Conservation (phyloP, 495 filamentous ascomycete species). For the Xylaria grammica region DNA sequence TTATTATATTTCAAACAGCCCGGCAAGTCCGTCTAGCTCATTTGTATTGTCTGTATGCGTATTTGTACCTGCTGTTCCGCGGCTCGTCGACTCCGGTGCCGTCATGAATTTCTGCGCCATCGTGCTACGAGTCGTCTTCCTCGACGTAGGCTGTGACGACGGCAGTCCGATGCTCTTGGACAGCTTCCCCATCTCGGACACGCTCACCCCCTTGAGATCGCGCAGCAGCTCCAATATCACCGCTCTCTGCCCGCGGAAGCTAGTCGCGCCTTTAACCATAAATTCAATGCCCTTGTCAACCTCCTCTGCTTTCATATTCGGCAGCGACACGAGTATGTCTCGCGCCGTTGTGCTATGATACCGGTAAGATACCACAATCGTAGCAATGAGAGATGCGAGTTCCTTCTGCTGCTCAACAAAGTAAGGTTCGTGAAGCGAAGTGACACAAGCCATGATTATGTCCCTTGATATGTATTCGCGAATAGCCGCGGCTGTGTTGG, state of each 20-base stretch:
- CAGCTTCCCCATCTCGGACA: conserved; percentile 91
- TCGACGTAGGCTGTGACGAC: conserved; percentile 15
- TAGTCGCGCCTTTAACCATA: conserved; percentile 53
- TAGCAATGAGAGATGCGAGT: conserved; percentile 83
- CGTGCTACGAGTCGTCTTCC: conserved; percentile 51
- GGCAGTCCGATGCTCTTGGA: conserved; percentile 44
- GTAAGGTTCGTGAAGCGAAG: conserved; percentile 90
- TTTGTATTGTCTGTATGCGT: conserved; percentile 27
- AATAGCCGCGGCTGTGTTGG: conserved; percentile 63
- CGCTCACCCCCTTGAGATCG: conserved; percentile 83
- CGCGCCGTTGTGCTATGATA: conserved; percentile 63
- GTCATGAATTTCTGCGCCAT: conserved; percentile 65
- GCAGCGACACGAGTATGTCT: conserved; percentile 57
- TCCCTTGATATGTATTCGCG: conserved; percentile 90
- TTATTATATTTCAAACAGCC: conserved; percentile 36
- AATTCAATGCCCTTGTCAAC: conserved; percentile 66
- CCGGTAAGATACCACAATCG: conserved; percentile 77
- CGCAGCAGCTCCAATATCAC: conserved; percentile 86
- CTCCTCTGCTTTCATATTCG: conserved; percentile 59
- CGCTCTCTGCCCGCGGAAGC: conserved; percentile 76
- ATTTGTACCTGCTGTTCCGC: not conserved
- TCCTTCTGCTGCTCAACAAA: conserved; percentile 97
- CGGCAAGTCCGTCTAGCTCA: conserved; percentile 37
- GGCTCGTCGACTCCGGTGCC: conserved; percentile 20
- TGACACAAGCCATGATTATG: conserved; percentile 80